phyloP scores from a whole-genome alignment of 768 basidiomycete genomes.

The Termitomyces sp. region DNA sequence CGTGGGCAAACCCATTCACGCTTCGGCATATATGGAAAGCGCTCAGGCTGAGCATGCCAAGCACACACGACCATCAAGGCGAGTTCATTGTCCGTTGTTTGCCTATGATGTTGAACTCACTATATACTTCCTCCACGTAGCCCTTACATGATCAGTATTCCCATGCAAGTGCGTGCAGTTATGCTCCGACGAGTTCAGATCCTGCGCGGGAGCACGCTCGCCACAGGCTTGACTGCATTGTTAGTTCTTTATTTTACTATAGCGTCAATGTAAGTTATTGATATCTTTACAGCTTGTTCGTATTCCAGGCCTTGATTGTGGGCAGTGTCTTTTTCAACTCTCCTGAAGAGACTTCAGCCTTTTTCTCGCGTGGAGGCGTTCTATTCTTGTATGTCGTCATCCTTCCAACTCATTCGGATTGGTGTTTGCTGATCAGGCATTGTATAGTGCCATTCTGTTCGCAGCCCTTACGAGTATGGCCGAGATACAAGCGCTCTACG shows the following conservation, averaged over 20 bases:
- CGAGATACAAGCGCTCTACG: slow-evolving; percentile 37
- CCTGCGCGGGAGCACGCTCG: slow-evolving; percentile 30
- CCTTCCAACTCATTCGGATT: neutral
- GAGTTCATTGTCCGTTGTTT: neutral
- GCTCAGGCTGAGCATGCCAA: slow-evolving; percentile 47
- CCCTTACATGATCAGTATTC: slow-evolving; percentile 38
- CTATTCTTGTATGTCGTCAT: slow-evolving; percentile 59
- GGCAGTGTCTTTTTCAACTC: slow-evolving; percentile 64
- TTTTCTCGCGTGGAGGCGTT: slow-evolving; percentile 73
- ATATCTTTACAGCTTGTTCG: slow-evolving; percentile 34
- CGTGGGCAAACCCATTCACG: slow-evolving; percentile 38
- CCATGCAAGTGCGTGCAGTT: slow-evolving; percentile 39
- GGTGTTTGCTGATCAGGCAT: slow-evolving; percentile 2
- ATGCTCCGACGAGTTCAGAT: slow-evolving; percentile 41
- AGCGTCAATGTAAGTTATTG: neutral
- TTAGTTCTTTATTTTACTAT: slow-evolving; percentile 20
- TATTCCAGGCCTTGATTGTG: slow-evolving; percentile 46
- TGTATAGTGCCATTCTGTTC: slow-evolving; percentile 7
- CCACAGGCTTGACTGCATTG: slow-evolving; percentile 29
- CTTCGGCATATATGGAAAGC: slow-evolving; percentile 37
- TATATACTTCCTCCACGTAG: slow-evolving; percentile 17
- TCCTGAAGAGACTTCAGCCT: slow-evolving; percentile 48
- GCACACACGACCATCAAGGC: slow-evolving; percentile 30
- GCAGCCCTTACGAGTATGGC: slow-evolving; percentile 12
- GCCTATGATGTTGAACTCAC: neutral